Evolutionary conservation across 2,329 filamentous ascomycete species (phyloP).

Genomic region (Alternaria solani): DNA sequence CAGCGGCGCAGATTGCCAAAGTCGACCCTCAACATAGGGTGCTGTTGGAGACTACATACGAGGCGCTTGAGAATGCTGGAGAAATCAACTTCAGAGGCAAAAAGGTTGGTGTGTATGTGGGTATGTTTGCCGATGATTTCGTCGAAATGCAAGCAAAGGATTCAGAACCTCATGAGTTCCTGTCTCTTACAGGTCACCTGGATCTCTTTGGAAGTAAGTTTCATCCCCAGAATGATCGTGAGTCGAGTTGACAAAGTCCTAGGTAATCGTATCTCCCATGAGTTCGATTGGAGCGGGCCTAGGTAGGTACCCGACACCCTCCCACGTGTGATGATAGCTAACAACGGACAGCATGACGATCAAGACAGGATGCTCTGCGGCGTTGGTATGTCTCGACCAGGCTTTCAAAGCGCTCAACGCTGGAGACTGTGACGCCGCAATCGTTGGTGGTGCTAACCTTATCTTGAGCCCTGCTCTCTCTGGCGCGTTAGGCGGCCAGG

Average conservation of each 20-base stretch:
- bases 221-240: too few species aligned
- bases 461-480: constrained; percentile 19
- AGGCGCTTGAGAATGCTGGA: constrained; percentile 50
- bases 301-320: too few species aligned
- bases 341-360: background rate
- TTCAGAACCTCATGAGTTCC: too few species aligned
- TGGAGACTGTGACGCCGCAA: constrained; percentile 16
- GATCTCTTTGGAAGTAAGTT: too few species aligned
- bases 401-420: constrained; percentile 9
- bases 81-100: constrained; percentile 25
- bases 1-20: constrained; percentile 12
- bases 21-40: constrained; percentile 39
- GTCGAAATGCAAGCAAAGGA: background rate
- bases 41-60: constrained; percentile 36
- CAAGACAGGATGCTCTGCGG: background rate
- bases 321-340: too few species aligned
- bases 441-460: constrained; percentile 29
- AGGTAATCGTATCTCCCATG: constrained; percentile 29
- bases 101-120: constrained; percentile 30
- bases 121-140: constrained; percentile 33
- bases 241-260: too few species aligned
- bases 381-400: background rate
- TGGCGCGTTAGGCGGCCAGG: constrained; percentile 21
- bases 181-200: too few species aligned
- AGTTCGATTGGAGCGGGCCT: constrained; percentile 24